Evolutionary conservation across 2,329 filamentous ascomycete genomes (phyloP).

Genomic region (Cladorrhinum sp.): DNA sequence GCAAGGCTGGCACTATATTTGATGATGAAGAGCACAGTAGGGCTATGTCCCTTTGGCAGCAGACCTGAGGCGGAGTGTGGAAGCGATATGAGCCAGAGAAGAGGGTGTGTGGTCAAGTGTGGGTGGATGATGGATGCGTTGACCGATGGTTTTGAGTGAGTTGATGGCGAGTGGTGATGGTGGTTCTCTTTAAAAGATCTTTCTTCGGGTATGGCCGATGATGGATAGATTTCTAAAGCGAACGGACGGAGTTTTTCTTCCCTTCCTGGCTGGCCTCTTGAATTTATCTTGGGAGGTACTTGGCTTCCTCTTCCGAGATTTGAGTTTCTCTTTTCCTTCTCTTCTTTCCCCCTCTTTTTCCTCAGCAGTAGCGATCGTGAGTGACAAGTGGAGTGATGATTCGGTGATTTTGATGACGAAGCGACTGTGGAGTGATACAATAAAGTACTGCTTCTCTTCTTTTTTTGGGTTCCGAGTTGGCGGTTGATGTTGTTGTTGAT

Average conservation of each 20-base stretch:
- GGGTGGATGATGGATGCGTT: not conserved
- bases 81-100: not conserved
- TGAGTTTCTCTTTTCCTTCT: conserved; percentile 22
- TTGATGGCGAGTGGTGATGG: conserved; percentile 2
- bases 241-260: not conserved
- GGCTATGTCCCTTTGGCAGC: conserved; percentile 11
- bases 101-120: not conserved
- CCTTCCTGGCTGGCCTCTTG: conserved; percentile 13
- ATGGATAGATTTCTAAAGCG: conserved; percentile 1
- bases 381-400: conserved; percentile 2
- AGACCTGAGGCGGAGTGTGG: conserved; percentile 8
- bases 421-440: conserved; percentile 19
- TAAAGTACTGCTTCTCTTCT: conserved; percentile 18
- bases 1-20: conserved; percentile 18
- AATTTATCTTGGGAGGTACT: not conserved
- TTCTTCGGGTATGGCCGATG: not conserved
- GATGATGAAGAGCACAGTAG: conserved; percentile 2
- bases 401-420: conserved; percentile 17
- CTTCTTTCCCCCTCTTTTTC: conserved; percentile 20
- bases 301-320: conserved; percentile 6
- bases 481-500: conserved; percentile 9
- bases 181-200: not conserved
- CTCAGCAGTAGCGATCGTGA: conserved; percentile 40
- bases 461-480: conserved; percentile 15
- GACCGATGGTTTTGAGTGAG: not conserved